Evolutionary conservation across 129 eudicot species (phyloP), one percentile per base, ranked within the genome.

Genomic region (Flaveria brownii): DNA sequence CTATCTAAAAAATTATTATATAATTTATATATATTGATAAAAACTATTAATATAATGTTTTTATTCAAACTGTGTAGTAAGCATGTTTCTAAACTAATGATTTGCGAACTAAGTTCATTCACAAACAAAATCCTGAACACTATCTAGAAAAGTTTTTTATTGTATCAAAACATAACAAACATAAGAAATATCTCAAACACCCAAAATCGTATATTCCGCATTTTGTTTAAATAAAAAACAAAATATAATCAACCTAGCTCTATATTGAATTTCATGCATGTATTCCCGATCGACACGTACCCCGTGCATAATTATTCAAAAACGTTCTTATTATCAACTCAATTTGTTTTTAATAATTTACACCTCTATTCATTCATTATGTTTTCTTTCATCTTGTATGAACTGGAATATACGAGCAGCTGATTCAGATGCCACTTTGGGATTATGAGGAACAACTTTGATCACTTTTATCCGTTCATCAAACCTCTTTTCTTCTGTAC

Each of bases 381-480:
- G 79, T 71, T 77, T 89, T 67, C 89, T 82, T 80, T 86, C 95
- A 72, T 86, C 87, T 74, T 89, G 91, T 84, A 89, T 86, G 61
- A 85, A 86, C 81, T 78, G 78, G 49, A 84, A 80, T 74, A 89
- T 89, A 54, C 95, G 86, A 23, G 89, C 91, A 33, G 91, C 89
- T 23, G 95, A 89, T 80, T 86, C 87, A 9, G 87, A 79, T 56
- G 90, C 93, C 52, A 72, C 60, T 68, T 73, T 84, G 0, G 87
- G 90, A 41, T 88, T 84, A 61, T 75, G 90, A 22, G 96, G 96
- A 47, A 87, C 85, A 56, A 82, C 96, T 84, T 86, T 91, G 67
- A 88, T 86, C 76, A 81, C 93, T 46, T 82, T 84, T 15, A 72
- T 82, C 77, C 67, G 28, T 43, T 76, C 80, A 71, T 75, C 84